Conservation (phyloP, 1,284 basidiomycete genomes). For the Rhodotorula sp. region DNA sequence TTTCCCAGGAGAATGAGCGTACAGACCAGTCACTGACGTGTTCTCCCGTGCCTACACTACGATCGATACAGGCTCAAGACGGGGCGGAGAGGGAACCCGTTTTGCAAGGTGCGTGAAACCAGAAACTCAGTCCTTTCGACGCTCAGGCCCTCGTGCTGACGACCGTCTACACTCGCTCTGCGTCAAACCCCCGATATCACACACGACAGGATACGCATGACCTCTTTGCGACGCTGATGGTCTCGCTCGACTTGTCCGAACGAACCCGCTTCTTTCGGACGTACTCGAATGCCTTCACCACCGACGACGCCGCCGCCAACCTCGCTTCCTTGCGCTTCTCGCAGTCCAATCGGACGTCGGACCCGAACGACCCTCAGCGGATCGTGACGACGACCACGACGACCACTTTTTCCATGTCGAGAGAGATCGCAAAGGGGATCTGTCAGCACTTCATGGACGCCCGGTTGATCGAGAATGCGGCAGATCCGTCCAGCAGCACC, state of each 20-base stretch:
- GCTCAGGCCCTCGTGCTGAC: neutral
- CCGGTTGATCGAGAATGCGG: slow-evolving; percentile 92
- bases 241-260: slow-evolving; percentile 81
- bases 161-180: neutral
- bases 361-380: slow-evolving; percentile 93
- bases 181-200: neutral
- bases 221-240: slow-evolving; percentile 93
- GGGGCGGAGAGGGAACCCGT: slow-evolving; percentile 46
- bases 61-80: slow-evolving; percentile 43
- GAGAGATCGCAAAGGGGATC: slow-evolving; percentile 99
- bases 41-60: neutral
- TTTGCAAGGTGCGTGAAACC: slow-evolving; percentile 44
- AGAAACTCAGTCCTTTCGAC: too few species aligned
- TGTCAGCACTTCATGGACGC: slow-evolving; percentile 99
- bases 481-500: slow-evolving; percentile 76
- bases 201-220: slow-evolving; percentile 86
- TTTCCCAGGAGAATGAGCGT: neutral
- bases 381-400: slow-evolving; percentile 99
- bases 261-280: slow-evolving; percentile 96
- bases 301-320: slow-evolving; percentile 92
- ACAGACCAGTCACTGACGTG: neutral
- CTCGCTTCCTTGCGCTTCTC: slow-evolving; percentile 96
- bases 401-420: slow-evolving; percentile 98
- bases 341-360: slow-evolving; percentile 95
- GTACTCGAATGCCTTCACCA: slow-evolving; percentile 92